phyloP scores from a whole-genome alignment of 352 stramenopile genomes.

The Phytophthora sp. region DNA sequence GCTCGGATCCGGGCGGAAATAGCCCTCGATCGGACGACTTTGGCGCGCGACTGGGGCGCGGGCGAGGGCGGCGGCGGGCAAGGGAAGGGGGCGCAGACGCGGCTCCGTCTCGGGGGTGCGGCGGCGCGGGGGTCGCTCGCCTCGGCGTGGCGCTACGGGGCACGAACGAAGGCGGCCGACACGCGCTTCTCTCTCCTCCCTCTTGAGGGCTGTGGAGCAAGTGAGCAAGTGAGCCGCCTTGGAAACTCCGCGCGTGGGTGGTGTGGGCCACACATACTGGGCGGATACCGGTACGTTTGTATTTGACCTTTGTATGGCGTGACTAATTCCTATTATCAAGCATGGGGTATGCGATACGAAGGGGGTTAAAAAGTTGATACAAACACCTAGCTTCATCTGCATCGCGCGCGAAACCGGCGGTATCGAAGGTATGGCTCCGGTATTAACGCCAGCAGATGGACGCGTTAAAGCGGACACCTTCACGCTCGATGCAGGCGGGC shows the following conservation, averaged over 20 bases:
- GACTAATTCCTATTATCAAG: too few relatives aligned
- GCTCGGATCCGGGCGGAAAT: conserved; percentile 28
- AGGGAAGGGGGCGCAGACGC: neutral
- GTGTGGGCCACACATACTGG: neutral
- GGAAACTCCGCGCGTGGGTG: neutral
- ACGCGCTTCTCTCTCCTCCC: conserved; percentile 28
- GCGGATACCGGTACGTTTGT: too few relatives aligned
- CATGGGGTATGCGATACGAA: too few relatives aligned
- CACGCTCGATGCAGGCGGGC: too few relatives aligned
- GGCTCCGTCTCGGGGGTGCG: conserved; percentile 1
- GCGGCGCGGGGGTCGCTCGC: neutral
- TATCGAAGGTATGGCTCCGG: too few relatives aligned
- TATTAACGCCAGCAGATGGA: too few relatives aligned
- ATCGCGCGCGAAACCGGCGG: too few relatives aligned
- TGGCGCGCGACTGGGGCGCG: conserved; percentile 2
- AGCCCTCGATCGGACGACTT: conserved; percentile 23
- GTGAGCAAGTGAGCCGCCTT: conserved; percentile 32
- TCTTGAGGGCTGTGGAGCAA: conserved; percentile 32
- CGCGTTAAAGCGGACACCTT: too few relatives aligned
- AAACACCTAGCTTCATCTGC: too few relatives aligned
- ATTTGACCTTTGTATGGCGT: too few relatives aligned
- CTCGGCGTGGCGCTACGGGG: conserved; percentile 10
- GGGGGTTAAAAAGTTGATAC: too few relatives aligned
- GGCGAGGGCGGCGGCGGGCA: neutral
- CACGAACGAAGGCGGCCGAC: conserved; percentile 5